Evolutionary conservation across 805 yeast genomes (phyloP), one percentile per base, ranked within the genome.

Genomic region (Kuraishia molischiana): DNA sequence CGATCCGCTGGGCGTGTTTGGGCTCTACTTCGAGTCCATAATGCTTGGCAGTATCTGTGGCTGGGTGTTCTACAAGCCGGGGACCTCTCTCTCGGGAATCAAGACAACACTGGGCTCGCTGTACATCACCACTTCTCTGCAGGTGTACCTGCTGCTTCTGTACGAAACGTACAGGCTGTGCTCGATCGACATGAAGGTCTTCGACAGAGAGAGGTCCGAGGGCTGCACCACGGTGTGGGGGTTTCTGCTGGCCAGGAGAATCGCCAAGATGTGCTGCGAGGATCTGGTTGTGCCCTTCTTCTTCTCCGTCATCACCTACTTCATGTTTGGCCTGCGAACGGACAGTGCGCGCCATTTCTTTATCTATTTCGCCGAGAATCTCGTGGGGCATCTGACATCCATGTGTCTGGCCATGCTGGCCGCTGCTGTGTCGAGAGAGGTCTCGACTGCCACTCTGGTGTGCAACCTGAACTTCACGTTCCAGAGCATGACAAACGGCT

Each of bases 401-500:
- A 69, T 79, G 61, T 62, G 76, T 4, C 57, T 68, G 43, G 84
- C 82, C 0, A 66, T 69, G 49, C 24, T 53, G 3, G 61, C 68
- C 6, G 78, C 79, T 32, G 69, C 85, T 1, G 44, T 78, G 5
- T 66, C 78, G 2, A 54, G 82, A 35, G 80, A 78, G 45, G 79
- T 79, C 42, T 57, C 86, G 2, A 59, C 67, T 21, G 79, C 87
- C 2, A 64, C 82, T 0, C 58, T 81, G 40, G 56, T 76, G n/a
- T 67, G 75, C 24, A 83, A 82, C 48, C 52, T 77, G 38, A 69
- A 76, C 42, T 81, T 75, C 51, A 84, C 86, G 22, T 59, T 82
- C 20, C 85, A 84, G 49, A 74, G 84, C 37, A 72, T 82, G 67
- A 85, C 85, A 0, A 79, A 85, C 54, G 95, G 95, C 1, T 83